Base-by-base conservation (phyloP, 441 rosid genomes). In the Manihot esculenta region DNA sequence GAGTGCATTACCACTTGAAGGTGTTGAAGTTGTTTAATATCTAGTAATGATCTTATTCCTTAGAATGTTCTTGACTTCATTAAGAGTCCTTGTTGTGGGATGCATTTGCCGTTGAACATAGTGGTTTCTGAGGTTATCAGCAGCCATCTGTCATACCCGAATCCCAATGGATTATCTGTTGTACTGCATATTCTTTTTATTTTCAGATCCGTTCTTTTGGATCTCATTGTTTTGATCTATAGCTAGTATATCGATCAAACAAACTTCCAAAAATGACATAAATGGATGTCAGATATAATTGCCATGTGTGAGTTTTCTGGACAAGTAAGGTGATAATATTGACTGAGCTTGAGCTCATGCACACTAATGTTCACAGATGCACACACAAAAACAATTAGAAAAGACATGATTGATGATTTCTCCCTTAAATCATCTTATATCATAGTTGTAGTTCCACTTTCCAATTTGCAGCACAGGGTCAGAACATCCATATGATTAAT, bases 1-100 rank as follows among this genome's bases (percentile, higher is more conserved):
- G 84, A 87, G 90, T 74, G 67, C 93, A 24, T 76, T 82, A 77
- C 91, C 98, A 53, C 76, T 84, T 49, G 88, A 74, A 75, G 96
- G 90, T n/a, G 80, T 86, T 42, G 98, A 94, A 67, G 76, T 92
- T 33, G 87, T 84, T 49, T 90, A 77, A 84, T 41, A 42, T 67
- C 27, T 23, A 58, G 38, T 50, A 48, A 71, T 54, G 44, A 12
- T 45, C 56, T 45, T 59, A 48, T 66, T 48, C 64, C 47, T 64
- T 33, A 62, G 50, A 30, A 67, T 24, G 18, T 42, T 64, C 69
- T 61, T 41, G 33, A 56, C 18, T 63, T 13, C 5, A 13, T 38
- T 15, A 56, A 18, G 53, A 38, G 53, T 45, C 61, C 47, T 66
- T 35, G 42, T 41, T 1, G 1, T 21, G 33, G 44, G 67, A 23